Evolutionary conservation across 2,329 filamentous ascomycete genomes (phyloP).

Genomic region (Trichophyton schoenleinii): DNA sequence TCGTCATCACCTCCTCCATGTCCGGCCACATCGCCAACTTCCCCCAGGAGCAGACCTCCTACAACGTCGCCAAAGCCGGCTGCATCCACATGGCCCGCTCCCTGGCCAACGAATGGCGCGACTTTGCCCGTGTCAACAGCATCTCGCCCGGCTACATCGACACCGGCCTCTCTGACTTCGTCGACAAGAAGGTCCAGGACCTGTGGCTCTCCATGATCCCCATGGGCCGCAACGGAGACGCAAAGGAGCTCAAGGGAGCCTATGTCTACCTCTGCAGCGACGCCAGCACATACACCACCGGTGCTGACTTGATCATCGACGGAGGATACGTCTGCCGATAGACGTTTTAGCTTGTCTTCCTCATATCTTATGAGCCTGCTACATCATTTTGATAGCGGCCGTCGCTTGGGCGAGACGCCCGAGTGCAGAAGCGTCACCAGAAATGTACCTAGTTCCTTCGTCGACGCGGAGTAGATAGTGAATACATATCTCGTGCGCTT

Average conservation of each 20-base stretch:
- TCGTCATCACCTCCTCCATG: conserved; percentile 56
- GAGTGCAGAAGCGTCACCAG: neutral
- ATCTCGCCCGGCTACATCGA: conserved; percentile 59
- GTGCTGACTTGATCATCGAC: conserved; percentile 55
- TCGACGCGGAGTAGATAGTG: neutral
- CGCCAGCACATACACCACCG: conserved; percentile 63
- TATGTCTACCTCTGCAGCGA: conserved; percentile 66
- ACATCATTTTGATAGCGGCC: neutral
- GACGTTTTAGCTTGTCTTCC: neutral
- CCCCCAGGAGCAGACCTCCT: conserved; percentile 54
- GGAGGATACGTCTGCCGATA: conserved; percentile 44
- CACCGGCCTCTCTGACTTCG: conserved; percentile 54
- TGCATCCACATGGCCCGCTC: conserved; percentile 53
- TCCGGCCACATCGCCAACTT: conserved; percentile 43
- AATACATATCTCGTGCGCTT: neutral
- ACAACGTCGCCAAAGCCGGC: conserved; percentile 54
- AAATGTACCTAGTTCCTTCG: neutral
- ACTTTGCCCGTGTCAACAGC: conserved; percentile 56
- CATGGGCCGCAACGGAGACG: conserved; percentile 50
- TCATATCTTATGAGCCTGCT: neutral
- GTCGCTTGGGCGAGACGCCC: neutral
- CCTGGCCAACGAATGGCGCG: conserved; percentile 57
- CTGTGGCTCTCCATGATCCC: conserved; percentile 44
- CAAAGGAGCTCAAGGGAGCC: conserved; percentile 61
- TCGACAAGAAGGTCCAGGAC: conserved; percentile 42